Conservation (phyloP, 2,329 filamentous ascomycete genomes). For the Neofusicoccum sp. region DNA sequence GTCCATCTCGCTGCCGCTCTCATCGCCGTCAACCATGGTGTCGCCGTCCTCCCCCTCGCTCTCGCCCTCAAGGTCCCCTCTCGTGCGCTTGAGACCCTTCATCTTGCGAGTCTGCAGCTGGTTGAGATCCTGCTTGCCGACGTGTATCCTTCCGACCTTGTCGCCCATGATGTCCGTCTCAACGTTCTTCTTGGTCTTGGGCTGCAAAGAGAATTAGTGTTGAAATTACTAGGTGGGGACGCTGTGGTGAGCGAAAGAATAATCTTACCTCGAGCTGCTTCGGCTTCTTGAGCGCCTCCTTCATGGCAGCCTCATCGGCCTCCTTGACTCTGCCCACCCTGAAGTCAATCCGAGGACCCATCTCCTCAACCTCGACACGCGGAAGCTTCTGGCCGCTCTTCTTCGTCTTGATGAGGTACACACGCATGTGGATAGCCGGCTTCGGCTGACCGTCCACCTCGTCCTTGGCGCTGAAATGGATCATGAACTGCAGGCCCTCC, state of each 20-base stretch:
- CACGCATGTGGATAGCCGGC: conserved; percentile 65
- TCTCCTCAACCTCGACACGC: conserved; percentile 90
- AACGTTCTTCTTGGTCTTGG: conserved; percentile 91
- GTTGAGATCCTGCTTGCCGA: conserved; percentile 85
- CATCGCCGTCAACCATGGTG: conserved; percentile 40
- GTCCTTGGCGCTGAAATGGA: conserved; percentile 75
- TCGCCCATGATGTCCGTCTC: conserved; percentile 89
- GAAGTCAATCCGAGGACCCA: conserved; percentile 93
- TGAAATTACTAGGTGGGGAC: too few species aligned
- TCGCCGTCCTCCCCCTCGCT: conserved; percentile 41
- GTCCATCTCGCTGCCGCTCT: conserved; percentile 29
- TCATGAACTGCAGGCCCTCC: conserved; percentile 88
- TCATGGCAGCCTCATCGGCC: conserved; percentile 76
- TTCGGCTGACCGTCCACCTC: conserved; percentile 47
- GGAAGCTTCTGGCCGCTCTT: conserved; percentile 85
- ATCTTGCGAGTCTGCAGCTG: conserved; percentile 96
- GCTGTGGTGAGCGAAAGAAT: not conserved
- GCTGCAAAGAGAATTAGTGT: conserved; percentile 38
- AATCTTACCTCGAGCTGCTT: conserved; percentile 66
- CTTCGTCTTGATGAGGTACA: conserved; percentile 85
- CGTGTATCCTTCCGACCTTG: conserved; percentile 91
- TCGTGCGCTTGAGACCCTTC: conserved; percentile 92
- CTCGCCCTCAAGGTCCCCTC: conserved; percentile 61
- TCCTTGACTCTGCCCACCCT: conserved; percentile 78
- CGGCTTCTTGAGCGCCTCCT: conserved; percentile 87